Base-by-base conservation (phyloP, 371 early-diverging fungal species). In the Cokeromyces recurvatus region DNA sequence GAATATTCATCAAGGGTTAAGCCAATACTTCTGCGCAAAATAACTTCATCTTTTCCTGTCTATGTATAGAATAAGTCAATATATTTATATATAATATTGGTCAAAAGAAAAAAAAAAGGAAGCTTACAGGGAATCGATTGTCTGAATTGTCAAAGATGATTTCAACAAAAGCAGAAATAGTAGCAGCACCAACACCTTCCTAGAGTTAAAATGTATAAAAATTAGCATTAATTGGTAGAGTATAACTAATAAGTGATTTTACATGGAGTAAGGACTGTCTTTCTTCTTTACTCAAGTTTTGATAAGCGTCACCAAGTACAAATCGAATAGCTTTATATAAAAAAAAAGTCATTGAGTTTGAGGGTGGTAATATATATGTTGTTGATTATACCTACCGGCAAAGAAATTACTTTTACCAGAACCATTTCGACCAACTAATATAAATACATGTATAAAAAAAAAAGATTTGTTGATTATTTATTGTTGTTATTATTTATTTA, bases 351-450 rank as follows among this genome's bases (percentile, higher is more conserved):
- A n/a, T n/a, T n/a, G n/a, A n/a, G n/a, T n/a, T n/a, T n/a, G n/a
- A n/a, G n/a, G n/a, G n/a, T n/a, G n/a, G n/a, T n/a, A n/a, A n/a
- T n/a, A n/a, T n/a, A 27, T 11, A 11, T 27, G 29, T 27, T 27
- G 29, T 27, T 27, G 11, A 27, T 27, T 11, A 27, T 7, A 27
- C 21, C 24, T 70, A 82, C 85, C 85, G 63, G 95, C 85, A 62
- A 99, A 96, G 66, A 99, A 97, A 71, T 98, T 99, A 68, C 94
- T 93, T 73, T 99, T 99, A 20, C 99, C 99, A 7, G 97, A 90
- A 32, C 99, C 99, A 69, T 99, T 99, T 55, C 96, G 81, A 29
- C 99, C 99, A n/a, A 97, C 96, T 92, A 71, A 32, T 46, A n/a
- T 39, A 31, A n/a, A n/a, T n/a, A n/a, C n/a, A n/a, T n/a, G n/a